Base-by-base conservation (phyloP, 495 filamentous ascomycete species). In the Tricharina praecox region DNA sequence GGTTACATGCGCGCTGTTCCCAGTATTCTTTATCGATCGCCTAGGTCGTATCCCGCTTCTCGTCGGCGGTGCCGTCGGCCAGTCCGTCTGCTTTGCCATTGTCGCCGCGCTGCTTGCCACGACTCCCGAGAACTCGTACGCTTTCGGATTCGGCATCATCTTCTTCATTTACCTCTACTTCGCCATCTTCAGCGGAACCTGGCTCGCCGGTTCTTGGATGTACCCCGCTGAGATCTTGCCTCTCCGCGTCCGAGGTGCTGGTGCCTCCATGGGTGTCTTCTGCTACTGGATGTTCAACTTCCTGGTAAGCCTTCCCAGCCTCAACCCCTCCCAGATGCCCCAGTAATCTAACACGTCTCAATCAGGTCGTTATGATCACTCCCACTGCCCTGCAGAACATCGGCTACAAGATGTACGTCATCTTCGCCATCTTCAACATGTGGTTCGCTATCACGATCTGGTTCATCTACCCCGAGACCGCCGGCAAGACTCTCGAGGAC, bases 141-240 rank as follows among this genome's bases (percentile, higher is more conserved):
- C 75, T 1, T 77, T 71, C 47, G 75, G 77, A 39, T 74, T 70
- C 0, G 78, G 75, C 0, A 77, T 77, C 0, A 75, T 73, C 0
- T 73, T 71, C 21, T 77, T 83, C 66, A 74, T 82, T 20, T 81
- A 79, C 61, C 67, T 83, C 23, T 82, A 76, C 56, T 81, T 78
- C 3, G 70, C 69, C 3, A 67, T 78, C 0, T 83, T 83, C 50
- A 77, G 78, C 21, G 78, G 78, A 0, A 79, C 79, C 1, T 83
- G 79, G 79, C 60, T 83, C 9, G 81, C 76, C 0, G 77, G 79
- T 2, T 78, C 78, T 0, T 81, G 76, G 77, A 53, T 81, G 3
- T 82, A 82, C 48, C 78, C 77, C 0, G 76, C 78, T 13, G 78
- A 83, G 54, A 82, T 82, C 44, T 81, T 82, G 62, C 79, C 78